These are phyloP conservation scores for Eucalyptus sp. DNA, from an alignment of 345 rosid species.

Conservation along the genomic window DNA sequence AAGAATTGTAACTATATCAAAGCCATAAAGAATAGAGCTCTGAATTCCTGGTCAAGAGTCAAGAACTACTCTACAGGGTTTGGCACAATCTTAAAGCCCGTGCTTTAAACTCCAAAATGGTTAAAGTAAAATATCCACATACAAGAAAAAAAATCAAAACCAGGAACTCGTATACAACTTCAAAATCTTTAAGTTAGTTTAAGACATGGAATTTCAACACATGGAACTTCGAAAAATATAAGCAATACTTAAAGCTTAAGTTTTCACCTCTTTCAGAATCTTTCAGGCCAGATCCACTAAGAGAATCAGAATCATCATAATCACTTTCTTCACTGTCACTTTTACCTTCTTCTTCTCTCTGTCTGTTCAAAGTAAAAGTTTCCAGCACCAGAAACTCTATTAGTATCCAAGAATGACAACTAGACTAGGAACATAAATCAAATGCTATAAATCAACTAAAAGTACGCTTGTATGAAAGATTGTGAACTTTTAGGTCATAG, in stretches of 20 bases:
- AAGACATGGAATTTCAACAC: neutral
- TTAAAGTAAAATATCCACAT: neutral
- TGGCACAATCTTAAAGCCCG: neutral
- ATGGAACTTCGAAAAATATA: neutral
- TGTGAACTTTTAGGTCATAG: neutral
- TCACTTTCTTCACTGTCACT: slow-evolving; percentile 48
- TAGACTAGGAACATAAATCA: neutral
- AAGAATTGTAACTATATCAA: neutral
- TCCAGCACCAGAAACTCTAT: neutral
- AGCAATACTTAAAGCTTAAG: neutral
- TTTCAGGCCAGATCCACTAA: slow-evolving; percentile 13
- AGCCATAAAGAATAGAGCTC: neutral
- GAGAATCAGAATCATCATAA: slow-evolving; percentile 20
- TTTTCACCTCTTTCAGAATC: slow-evolving; percentile 25
- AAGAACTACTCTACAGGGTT: neutral
- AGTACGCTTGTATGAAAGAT: neutral
- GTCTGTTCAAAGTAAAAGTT: slow-evolving; percentile 9
- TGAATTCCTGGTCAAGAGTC: neutral
- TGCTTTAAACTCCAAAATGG: neutral
- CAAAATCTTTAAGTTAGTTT: neutral
- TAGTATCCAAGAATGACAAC: neutral
- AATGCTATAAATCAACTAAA: neutral
- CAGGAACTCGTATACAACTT: neutral
- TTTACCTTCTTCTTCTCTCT: slow-evolving; percentile 43
- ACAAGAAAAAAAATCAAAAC: neutral